Base-by-base conservation (phyloP, 2,329 filamentous ascomycete genomes). In the Trichoderma gracile region DNA sequence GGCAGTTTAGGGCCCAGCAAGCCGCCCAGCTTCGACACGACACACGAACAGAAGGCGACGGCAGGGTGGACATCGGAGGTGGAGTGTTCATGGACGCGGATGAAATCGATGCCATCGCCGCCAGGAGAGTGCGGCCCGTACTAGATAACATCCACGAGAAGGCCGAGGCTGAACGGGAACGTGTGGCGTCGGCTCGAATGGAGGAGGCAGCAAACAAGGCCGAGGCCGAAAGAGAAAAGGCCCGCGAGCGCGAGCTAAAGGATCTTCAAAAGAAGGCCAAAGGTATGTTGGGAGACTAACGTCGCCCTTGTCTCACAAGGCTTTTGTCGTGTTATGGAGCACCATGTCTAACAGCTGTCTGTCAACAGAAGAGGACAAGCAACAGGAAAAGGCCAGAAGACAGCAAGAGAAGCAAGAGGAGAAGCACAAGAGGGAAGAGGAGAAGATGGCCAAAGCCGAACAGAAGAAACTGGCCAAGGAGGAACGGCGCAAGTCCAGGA, bases 61-160 rank as follows among this genome's bases (percentile, higher is more conserved):
- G 78, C 59, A 85, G 84, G 69, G 73, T 89, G 33, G 80, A 95
- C 68, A 86, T 97, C 62, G 93, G 94, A 5, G 89, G 90, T 50
- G 92, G 92, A 8, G 92, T 86, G 71, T 93, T 88, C 71, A 88
- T 97, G 80, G 86, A 92, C 43, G 87, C 89, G 69, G 82, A 86
- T 5, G 90, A 93, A 54, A 86, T 97, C 17, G 87, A 97, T 68
- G 86, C 86, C 6, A 90, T 97, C 69, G 93, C 93, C 3, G 84
- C 86, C 14, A 86, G 84, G 52, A 87, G 89, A 69, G 84, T 97
- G 17, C 91, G 94, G 74, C 93, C 93, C 5, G 87, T 95, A 0
- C 76, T 97, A 6, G 89, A 97, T 69, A 91, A 96, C 68, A 95
- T 97, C 67, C 88, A 89, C 60, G 88, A 91, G 58, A 91, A 88